Evolutionary conservation across 768 basidiomycete species (phyloP), one percentile per base, ranked within the genome.

Genomic region (Terana coerulea): DNA sequence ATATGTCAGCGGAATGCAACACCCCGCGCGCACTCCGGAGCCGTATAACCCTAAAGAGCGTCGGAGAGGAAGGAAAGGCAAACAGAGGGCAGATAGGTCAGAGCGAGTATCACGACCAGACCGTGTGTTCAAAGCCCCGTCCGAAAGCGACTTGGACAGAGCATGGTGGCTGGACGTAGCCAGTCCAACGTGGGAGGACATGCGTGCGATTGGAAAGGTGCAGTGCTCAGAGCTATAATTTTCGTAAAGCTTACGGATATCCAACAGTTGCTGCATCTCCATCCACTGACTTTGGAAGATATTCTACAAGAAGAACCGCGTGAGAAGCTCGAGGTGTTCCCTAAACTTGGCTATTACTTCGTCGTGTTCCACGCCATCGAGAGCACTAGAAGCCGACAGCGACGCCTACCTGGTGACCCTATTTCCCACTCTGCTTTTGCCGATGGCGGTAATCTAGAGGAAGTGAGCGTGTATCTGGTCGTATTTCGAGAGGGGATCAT

Each of bases 131-230:
- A n/a, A 48, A 15, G 28, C 43, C 1, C 39, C 39, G 24, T 49
- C 50, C 52, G 19, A 54, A 45, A 49, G 53, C 53, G 63, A 47
- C 29, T 51, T 47, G 58, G 75, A 72, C 22, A 78, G 78, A 54
- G 84, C 86, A 4, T 97, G 94, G 94, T 98, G 91, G 79, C 67
- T 98, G 36, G 93, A 98, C 61, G 83, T 95, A 1, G 76, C 90
- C 25, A 91, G 85, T 56, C 93, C 94, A 1, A 84, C 83, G 0
- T 91, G 90, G 79, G 86, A 88, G 42, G 93, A 95, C 65, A 81
- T 95, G 76, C 78, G 87, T 52, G 80, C 84, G 5, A 76, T 98
- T 43, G 88, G 92, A 37, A 92, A 89, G 77, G 91, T 84, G 59
- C 47, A 75, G 62, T 6, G 7, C 2, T 7, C 26, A 22, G 7